A percentile compares a stretch with the other conserved stretches of the same genome.
Evolutionary conservation across 2,329 filamentous ascomycete species (phyloP).

Genomic region (Hansfordia pulvinata): DNA sequence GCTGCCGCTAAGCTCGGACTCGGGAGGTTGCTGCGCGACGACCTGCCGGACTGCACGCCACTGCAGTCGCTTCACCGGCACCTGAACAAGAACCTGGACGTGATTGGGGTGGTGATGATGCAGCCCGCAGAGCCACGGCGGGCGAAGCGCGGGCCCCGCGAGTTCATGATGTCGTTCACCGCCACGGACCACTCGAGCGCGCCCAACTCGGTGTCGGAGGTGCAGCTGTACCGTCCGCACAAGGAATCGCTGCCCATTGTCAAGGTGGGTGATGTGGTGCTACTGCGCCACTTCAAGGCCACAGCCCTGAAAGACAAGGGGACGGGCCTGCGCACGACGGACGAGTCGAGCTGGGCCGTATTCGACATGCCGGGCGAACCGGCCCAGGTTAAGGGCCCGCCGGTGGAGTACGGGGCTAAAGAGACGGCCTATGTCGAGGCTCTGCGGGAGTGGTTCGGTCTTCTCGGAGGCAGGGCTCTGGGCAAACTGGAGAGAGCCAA

Average conservation of each 20-base stretch:
- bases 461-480: slow-evolving; percentile 30
- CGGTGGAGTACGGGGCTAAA: slow-evolving; percentile 37
- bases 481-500: slow-evolving; percentile 36
- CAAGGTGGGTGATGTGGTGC: slow-evolving; percentile 40
- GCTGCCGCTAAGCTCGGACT: slow-evolving; percentile 30
- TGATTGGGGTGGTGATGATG: slow-evolving; percentile 39
- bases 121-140: slow-evolving; percentile 35
- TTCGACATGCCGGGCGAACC: slow-evolving; percentile 32
- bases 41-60: slow-evolving; percentile 36
- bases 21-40: slow-evolving; percentile 28
- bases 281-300: slow-evolving; percentile 43
- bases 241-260: slow-evolving; percentile 41
- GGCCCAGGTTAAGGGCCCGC: slow-evolving; percentile 44
- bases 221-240: slow-evolving; percentile 45
- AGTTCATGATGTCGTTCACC: slow-evolving; percentile 45
- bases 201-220: slow-evolving; percentile 34
- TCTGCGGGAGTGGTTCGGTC: slow-evolving; percentile 33
- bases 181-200: slow-evolving; percentile 42
- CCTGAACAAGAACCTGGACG: slow-evolving; percentile 33
- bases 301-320: slow-evolving; percentile 37
- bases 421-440: slow-evolving; percentile 35
- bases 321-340: slow-evolving; percentile 40
- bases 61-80: slow-evolving; percentile 38
- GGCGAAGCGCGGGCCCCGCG: slow-evolving; percentile 41
- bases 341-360: slow-evolving; percentile 47